Evolutionary conservation across 2,329 filamentous ascomycete genomes (phyloP).

Genomic region (Neopestalotiopsis clavispora): DNA sequence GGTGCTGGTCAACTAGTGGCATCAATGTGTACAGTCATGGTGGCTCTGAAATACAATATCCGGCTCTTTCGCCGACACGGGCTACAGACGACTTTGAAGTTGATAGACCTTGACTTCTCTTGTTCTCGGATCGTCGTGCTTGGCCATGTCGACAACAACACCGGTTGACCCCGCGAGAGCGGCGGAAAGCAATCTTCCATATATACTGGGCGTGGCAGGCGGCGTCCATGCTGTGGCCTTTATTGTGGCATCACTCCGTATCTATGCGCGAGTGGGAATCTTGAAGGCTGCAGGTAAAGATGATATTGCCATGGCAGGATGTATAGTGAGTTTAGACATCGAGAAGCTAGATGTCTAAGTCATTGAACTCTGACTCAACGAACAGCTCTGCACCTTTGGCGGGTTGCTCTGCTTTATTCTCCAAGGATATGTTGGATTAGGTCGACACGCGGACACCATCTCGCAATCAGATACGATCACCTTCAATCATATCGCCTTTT

Average conservation of each 20-base stretch:
- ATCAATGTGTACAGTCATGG: background rate
- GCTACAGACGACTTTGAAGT: background rate
- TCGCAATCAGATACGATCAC: conserved; percentile 34
- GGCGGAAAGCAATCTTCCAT: conserved; percentile 12
- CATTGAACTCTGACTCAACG: too few species aligned
- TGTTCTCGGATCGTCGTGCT: background rate
- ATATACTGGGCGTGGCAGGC: conserved; percentile 9
- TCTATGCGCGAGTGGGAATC: conserved; percentile 5
- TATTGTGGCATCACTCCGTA: background rate
- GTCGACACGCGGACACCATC: conserved; percentile 44
- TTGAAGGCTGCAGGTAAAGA: conserved; percentile 11
- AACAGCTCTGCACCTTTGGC: conserved; percentile 34
- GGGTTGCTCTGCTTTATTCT: conserved; percentile 43
- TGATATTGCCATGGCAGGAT: conserved; percentile 12
- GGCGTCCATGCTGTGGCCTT: conserved; percentile 12
- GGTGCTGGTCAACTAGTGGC: background rate
- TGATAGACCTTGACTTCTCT: background rate
- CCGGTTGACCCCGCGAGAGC: conserved; percentile 8
- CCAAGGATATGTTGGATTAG: conserved; percentile 42
- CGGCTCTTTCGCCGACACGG: background rate
- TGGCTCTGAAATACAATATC: background rate
- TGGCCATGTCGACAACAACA: background rate
- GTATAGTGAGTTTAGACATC: conserved; percentile 17
- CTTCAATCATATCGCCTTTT: conserved; percentile 47
- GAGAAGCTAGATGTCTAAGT: conserved; percentile 26